Evolutionary conservation across 768 basidiomycete species (phyloP), one percentile per base, ranked within the genome.

Genomic region (Boletus reticuloceps): DNA sequence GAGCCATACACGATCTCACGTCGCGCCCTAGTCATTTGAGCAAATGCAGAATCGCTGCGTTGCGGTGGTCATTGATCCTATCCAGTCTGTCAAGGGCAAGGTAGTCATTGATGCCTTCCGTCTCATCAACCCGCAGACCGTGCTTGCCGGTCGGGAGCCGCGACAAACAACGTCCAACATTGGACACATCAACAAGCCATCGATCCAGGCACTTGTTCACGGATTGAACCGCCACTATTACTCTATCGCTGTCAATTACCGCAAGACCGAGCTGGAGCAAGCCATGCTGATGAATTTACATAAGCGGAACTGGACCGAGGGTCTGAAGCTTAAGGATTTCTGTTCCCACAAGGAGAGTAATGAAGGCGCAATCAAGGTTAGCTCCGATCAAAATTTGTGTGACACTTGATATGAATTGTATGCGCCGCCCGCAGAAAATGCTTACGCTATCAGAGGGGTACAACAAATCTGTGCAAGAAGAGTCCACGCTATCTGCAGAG

Each of bases 41-140:
- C 88, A 87, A 58, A 85, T 98, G 60, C 87, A 98, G 67, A 78
- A 86, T 44, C 89, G 95, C 56, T 94, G 95, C 25, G 96, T 99
- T 25, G 94, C 96, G 22, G 95, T 98, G 51, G 96, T 98, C 60
- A 84, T 98, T 59, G 97, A 99, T 73, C 97, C 97, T 37, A 98
- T 98, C 65, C 97, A 98, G 72, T 98, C 95, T 39, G 97, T 99
- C 67, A 96, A 95, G 73, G 91, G 91, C 50, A 99, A 98, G 73
- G 97, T 99, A 41, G 97, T 98, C 47, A 98, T 99, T 59, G 97
- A 98, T 74, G 97, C 97, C 4, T 99, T 99, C 80, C 88, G 97
- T 55, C 87, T 94, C 43, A 98, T 99, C 74, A 91, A 90, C 69
- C 94, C 95, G 19, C 86, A 92, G 64, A 81, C 86, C 43, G 87